Base-by-base conservation (phyloP, 495 filamentous ascomycete genomes). In the Paragyromitra xinjiangensis region DNA sequence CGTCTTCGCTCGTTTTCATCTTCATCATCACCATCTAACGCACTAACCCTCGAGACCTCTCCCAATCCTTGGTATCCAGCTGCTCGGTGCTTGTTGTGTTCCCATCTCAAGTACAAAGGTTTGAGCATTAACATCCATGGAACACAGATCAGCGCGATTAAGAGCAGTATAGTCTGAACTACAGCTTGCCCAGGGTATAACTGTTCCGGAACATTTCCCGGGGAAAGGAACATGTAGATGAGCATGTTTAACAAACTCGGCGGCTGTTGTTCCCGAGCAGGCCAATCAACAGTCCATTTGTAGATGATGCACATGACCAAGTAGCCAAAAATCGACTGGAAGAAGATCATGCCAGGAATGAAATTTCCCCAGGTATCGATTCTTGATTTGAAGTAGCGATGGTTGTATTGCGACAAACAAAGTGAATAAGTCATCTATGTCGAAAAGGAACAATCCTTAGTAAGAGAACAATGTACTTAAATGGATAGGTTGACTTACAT, bases 281-380 rank as follows among this genome's bases (percentile, higher is more conserved):
- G 83, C 95, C 95, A 99, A 83, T 98, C 91, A 50, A 97, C 87
- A 22, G 89, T 90, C 95, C 95, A 99, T 84, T 99, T 99, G 86
- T 96, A 98, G 83, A 98, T 85, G 80, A 99, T 96, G 80, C 91
- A 91, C 82, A 97, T 86, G 63, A 95, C 94, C 16, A 99, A 90
- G 80, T 99, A 99, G 62, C 95, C 95, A 76, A 99, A 99, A 84
- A 99, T 98, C 62, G 93, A 90, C 85, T 99, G 96, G 89, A 98
- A 97, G 87, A 99, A 99, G 74, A 99, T 91, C 94, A 99, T 97
- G 61, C 95, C 94, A 8, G 95, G 95, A 51, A 99, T 84, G 83
- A 99, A 98, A 83, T 97, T 97, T 75, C 94, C 95, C 89, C 92
- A 95, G 79, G 98, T 92, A 82, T 99, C 95, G 79, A 98, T 92